These are phyloP conservation scores for Volvox reticuliferus DNA, from an alignment of 139 green algal genomes.

Conservation along the genomic window DNA sequence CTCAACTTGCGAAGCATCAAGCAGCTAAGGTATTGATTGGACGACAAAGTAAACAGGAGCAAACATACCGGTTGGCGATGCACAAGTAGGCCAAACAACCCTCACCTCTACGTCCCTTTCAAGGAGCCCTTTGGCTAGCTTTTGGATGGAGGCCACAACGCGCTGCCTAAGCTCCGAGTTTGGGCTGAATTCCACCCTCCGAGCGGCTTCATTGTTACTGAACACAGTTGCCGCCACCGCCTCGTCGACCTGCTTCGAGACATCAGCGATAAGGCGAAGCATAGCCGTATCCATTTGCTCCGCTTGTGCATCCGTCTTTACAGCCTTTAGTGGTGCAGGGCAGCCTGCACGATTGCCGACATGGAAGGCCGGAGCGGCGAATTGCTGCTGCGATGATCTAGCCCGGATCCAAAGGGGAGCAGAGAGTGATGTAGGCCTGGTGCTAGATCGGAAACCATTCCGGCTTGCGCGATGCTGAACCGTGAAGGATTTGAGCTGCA, in stretches of 20 bases:
- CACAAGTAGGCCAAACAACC: too few species aligned
- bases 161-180: conserved; percentile 62
- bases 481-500: background rate
- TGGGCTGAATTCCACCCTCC: conserved; percentile 22
- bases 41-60: too few species aligned
- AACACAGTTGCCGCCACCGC: background rate
- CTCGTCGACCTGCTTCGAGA: conserved; percentile 67
- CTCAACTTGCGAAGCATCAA: background rate
- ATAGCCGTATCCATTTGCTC: conserved; percentile 59
- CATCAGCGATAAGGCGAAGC: conserved; percentile 73
- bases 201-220: conserved; percentile 26
- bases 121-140: conserved; percentile 81
- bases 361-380: background rate
- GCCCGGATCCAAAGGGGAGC: background rate
- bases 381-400: background rate
- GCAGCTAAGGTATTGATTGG: too few species aligned
- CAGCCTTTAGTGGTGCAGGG: conserved; percentile 46
- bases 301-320: conserved; percentile 61
- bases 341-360: background rate
- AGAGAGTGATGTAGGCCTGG: background rate
- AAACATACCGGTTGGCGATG: too few species aligned
- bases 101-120: conserved; percentile 89
- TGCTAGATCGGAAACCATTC: background rate
- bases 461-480: background rate
- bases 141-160: conserved; percentile 66